Conservation (phyloP, 306 rosid genomes). For the Pyrus bretschneideri region DNA sequence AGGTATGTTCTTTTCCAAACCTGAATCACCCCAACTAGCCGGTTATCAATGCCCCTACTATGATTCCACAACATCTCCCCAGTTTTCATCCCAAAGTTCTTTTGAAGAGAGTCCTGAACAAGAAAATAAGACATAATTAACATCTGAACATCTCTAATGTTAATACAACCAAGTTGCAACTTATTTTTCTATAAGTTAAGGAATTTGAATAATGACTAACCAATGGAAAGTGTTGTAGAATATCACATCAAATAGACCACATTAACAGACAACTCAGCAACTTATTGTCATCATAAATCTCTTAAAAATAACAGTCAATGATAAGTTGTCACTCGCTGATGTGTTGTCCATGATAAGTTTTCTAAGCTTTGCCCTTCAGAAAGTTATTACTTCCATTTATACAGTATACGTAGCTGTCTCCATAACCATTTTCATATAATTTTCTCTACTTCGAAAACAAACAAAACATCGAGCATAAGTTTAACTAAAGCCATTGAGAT, state of each 20-base stretch:
- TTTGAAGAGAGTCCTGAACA: constrained; percentile 69
- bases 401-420: neutral
- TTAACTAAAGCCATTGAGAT: neutral
- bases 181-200: neutral
- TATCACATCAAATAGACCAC: neutral
- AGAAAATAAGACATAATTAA: constrained; percentile 14
- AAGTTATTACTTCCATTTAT: neutral
- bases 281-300: neutral
- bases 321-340: neutral
- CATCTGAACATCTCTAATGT: constrained; percentile 19
- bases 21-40: constrained; percentile 77
- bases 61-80: constrained; percentile 91
- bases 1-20: constrained; percentile 32
- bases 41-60: constrained; percentile 84
- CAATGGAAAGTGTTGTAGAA: neutral
- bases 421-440: neutral
- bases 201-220: neutral
- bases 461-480: neutral
- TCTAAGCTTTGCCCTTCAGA: neutral
- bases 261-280: neutral
- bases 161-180: neutral
- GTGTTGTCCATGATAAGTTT: neutral
- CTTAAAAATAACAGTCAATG: neutral
- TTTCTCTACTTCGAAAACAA: too few species aligned
- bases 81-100: constrained; percentile 72